Percentiles rank a stretch among this genome's conserved stretches.
phyloP scores from a whole-genome alignment of 345 rosid genomes.

The Populus pruinosa region DNA sequence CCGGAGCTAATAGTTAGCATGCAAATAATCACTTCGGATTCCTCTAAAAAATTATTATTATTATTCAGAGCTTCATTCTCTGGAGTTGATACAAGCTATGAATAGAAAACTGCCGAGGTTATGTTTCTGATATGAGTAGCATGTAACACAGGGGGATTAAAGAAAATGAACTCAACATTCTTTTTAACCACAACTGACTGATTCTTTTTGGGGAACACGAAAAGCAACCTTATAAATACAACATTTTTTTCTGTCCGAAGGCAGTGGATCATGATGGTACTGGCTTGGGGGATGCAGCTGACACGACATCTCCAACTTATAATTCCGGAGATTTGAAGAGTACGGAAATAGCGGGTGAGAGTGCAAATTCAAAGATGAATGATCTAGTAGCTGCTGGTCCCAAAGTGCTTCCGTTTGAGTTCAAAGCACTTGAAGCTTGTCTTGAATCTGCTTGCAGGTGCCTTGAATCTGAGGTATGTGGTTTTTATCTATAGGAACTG shows the following conservation, averaged over 20 bases:
- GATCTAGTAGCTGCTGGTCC: constrained; percentile 13
- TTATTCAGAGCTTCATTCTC: too few species aligned
- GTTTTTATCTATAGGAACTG: not conserved
- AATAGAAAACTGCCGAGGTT: too few species aligned
- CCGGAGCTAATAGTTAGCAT: too few species aligned
- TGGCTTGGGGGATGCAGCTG: not conserved
- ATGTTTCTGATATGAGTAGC: too few species aligned
- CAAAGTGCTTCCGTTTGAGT: constrained; percentile 61
- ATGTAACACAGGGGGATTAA: too few species aligned
- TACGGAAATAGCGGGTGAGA: not conserved
- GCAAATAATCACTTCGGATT: too few species aligned
- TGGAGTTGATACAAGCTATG: too few species aligned
- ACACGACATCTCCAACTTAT: not conserved
- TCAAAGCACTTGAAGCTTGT: constrained; percentile 73
- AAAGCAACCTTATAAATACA: not conserved
- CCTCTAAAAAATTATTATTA: too few species aligned
- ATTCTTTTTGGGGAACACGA: too few species aligned
- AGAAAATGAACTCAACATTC: too few species aligned
- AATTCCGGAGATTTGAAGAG: not conserved
- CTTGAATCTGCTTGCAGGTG: constrained; percentile 71
- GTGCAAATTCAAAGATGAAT: not conserved
- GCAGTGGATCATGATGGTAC: not conserved
- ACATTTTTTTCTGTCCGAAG: not conserved
- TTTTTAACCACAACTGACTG: too few species aligned
- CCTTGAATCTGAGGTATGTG: constrained; percentile 64